A percentile compares a stretch with the other conserved stretches of the same genome.
Conservation (phyloP, 2,329 filamentous ascomycete species). For the Hypoxylon sp. region DNA sequence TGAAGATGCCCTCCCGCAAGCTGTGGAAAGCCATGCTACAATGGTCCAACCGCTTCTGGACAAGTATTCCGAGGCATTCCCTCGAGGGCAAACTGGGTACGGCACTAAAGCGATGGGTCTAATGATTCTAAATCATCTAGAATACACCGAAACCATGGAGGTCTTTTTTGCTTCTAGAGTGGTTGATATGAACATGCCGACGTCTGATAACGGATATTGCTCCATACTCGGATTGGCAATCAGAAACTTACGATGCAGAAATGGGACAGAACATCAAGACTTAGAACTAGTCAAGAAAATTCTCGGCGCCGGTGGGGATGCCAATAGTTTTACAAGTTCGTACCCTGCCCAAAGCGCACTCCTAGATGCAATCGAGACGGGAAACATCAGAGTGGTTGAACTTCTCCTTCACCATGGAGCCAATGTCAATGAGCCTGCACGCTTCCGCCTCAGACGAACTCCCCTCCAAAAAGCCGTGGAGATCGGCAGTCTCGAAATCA, state of each 20-base stretch:
- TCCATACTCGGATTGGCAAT: no score
- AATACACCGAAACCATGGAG: neutral
- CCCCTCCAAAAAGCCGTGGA: slow-evolving; percentile 28
- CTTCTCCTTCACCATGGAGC: slow-evolving; percentile 23
- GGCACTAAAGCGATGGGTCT: neutral
- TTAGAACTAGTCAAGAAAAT: neutral
- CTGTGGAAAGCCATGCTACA: neutral
- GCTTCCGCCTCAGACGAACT: slow-evolving; percentile 1
- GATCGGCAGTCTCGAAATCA: slow-evolving; percentile 11
- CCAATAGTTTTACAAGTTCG: neutral
- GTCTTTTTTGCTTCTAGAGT: neutral
- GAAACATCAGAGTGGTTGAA: slow-evolving; percentile 3
- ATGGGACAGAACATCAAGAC: neutral
- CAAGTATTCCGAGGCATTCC: neutral
- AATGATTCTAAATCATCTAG: neutral
- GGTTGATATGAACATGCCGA: no score
- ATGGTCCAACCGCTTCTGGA: slow-evolving; percentile 1
- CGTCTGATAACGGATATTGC: no score
- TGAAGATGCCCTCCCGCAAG: neutral
- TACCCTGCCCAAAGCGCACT: neutral
- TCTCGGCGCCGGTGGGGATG: neutral
- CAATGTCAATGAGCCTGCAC: slow-evolving; percentile 13
- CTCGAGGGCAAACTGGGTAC: neutral
- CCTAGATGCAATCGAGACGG: slow-evolving; percentile 9
- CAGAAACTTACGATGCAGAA: no score